Base-by-base conservation (phyloP, 257 asterid genomes). In the Lithospermum erythrorhizon region DNA sequence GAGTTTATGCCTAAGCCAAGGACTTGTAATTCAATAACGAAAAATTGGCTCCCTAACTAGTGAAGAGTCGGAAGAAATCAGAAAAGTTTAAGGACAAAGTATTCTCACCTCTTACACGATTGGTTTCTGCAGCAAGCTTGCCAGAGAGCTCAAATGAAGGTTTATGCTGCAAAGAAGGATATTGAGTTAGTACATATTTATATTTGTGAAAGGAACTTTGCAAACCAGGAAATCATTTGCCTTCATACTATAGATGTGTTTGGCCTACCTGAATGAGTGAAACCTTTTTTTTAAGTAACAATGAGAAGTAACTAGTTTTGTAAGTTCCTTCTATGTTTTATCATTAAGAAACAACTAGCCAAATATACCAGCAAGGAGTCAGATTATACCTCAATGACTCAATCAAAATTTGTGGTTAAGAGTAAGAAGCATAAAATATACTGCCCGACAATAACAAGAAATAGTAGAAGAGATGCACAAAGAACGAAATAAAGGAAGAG, bases 101-200 rank as follows among this genome's bases (percentile, higher is more conserved):
- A 37, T 51, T 49, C 58, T 76, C 66, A 93, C 99, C 97, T 87
- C 84, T 86, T 21, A 79, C 81, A 63, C 96, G 81, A 73, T 93
- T 93, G 69, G 98, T 93, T 78, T 93, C 98, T 13, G 83, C 97
- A 24, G 98, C 98, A 76, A 93, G 97, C 77, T 93, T 93, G 65
- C 98, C 98, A 65, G 97, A 93, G 64, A 93, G 85, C 89, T 89
- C 98, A 78, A 93, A 93, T 20, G 96, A 89, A 65, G 99, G 99
- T 65, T 89, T 87, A 70, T 83, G 83, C 97, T 89, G 93, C 72
- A 78, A 68, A 70, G 53, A n/a, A 73, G n/a, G 60, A 63, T 21
- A 58, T 37, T 64, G 48, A 72, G 25, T 35, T 17, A 62, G 58
- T 59, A 30, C 53, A 73, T 64, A 23, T 22, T 57, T 11, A 41